These are phyloP conservation scores for Fusarium floridanum DNA, from an alignment of 2,329 filamentous ascomycete species.

Conservation along the genomic window DNA sequence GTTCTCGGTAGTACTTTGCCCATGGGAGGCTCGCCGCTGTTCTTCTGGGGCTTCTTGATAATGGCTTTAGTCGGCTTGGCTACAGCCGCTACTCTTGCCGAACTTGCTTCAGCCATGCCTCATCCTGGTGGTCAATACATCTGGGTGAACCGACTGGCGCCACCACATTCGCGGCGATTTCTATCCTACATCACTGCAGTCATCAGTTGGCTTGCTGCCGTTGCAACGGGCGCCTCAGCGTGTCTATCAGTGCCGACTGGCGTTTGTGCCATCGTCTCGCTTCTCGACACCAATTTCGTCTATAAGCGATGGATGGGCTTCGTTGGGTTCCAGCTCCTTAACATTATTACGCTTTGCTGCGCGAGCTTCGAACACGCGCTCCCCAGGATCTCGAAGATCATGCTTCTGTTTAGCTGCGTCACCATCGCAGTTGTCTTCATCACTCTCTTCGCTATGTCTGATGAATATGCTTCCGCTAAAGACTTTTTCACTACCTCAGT, in stretches of 20 bases:
- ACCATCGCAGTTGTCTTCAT: constrained; percentile 43
- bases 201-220: constrained; percentile 46
- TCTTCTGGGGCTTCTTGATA: constrained; percentile 46
- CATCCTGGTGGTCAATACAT: constrained; percentile 48
- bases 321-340: constrained; percentile 44
- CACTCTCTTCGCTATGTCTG: constrained; percentile 45
- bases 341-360: constrained; percentile 34
- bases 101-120: constrained; percentile 46
- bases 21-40: constrained; percentile 39
- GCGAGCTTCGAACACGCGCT: constrained; percentile 43
- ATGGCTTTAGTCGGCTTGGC: constrained; percentile 42
- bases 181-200: constrained; percentile 44
- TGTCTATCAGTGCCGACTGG: constrained; percentile 42
- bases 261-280: constrained; percentile 37
- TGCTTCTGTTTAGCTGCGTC: constrained; percentile 44
- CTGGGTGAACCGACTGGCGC: constrained; percentile 42
- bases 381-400: constrained; percentile 43
- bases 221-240: constrained; percentile 42
- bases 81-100: constrained; percentile 45
- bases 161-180: constrained; percentile 21
- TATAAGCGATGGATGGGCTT: constrained; percentile 47
- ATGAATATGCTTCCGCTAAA: constrained; percentile 25
- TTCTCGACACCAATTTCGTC: constrained; percentile 42
- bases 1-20: constrained; percentile 36
- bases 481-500: constrained; percentile 40